Percentiles rank a stretch among this genome's conserved stretches.
Evolutionary conservation across 106 monocot genomes (phyloP).

Genomic region (Xerophyta viscosa): DNA sequence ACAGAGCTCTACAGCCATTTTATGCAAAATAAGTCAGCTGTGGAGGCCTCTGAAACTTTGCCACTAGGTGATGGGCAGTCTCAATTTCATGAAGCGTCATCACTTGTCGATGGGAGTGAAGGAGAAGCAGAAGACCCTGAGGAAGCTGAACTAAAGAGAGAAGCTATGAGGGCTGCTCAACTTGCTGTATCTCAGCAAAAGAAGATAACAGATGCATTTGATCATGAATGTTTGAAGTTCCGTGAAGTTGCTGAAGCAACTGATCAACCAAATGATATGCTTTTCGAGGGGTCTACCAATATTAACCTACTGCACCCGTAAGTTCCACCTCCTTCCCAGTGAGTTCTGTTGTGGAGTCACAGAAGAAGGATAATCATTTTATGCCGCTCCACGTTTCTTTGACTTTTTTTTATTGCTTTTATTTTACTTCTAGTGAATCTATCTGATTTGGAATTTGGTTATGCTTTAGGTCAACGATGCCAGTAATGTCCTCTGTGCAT

Average conservation of each 20-base stretch:
- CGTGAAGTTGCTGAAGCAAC: conserved; percentile 46
- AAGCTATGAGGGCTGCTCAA: conserved; percentile 86
- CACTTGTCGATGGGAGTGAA: conserved; percentile 16
- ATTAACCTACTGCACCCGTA: conserved; percentile 92
- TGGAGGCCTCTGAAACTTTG: conserved; percentile 38
- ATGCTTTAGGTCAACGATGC: conserved; percentile 82
- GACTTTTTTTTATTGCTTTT: too few relatives aligned
- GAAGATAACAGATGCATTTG: conserved; percentile 85
- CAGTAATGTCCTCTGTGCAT: conserved; percentile 77
- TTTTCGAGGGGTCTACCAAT: conserved; percentile 43
- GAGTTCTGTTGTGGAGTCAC: too few relatives aligned
- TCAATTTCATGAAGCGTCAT: conserved; percentile 21
- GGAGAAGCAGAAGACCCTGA: conserved; percentile 72
- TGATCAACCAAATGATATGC: conserved; percentile 34
- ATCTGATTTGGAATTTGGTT: background rate
- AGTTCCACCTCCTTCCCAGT: conserved; percentile 17
- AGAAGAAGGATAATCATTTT: too few relatives aligned
- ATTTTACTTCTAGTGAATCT: too few relatives aligned
- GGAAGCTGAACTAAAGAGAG: conserved; percentile 62
- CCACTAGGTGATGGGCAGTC: conserved; percentile 28
- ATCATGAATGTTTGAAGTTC: conserved; percentile 67
- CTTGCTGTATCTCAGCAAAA: conserved; percentile 83
- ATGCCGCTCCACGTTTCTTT: too few relatives aligned
- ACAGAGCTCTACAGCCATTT: conserved; percentile 98
- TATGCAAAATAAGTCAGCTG: conserved; percentile 83